Percentiles rank a stretch among this genome's conserved stretches.
Conservation (phyloP, 2,329 filamentous ascomycete genomes). For the Pseudogymnoascus sp. region DNA sequence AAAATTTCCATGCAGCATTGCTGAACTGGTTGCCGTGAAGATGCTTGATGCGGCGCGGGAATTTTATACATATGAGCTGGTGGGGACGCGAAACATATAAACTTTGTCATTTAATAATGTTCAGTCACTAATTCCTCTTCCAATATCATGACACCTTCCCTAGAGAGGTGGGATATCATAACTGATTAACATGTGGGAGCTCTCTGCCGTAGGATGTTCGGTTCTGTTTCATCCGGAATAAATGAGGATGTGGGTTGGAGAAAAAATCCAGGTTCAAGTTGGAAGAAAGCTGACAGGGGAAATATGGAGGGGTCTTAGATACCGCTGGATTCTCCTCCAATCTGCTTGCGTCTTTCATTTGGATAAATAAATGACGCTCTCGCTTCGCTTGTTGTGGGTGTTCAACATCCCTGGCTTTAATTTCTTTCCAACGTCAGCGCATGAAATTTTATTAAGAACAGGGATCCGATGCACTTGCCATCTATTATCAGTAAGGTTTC, state of each 20-base stretch:
- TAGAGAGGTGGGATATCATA: background rate
- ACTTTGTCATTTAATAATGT: background rate
- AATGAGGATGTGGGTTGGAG: background rate
- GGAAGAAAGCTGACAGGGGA: background rate
- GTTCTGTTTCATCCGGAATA: background rate
- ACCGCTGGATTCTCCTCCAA: background rate
- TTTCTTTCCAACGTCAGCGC: background rate
- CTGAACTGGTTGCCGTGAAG: conserved; percentile 35
- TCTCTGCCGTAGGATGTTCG: background rate
- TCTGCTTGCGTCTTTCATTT: background rate
- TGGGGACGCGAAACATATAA: background rate
- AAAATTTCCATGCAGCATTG: conserved; percentile 38
- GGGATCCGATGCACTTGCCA: background rate
- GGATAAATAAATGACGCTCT: background rate
- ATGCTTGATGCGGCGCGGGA: conserved; percentile 12
- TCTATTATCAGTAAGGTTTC: background rate
- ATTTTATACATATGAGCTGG: conserved; percentile 13
- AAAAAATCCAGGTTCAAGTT: background rate
- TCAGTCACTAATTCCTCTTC: background rate
- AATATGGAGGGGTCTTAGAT: background rate
- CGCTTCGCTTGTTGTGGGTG: background rate
- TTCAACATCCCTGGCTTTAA: background rate
- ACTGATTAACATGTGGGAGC: background rate
- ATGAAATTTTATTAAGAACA: background rate
- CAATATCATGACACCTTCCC: background rate